Conservation (phyloP, 257 asterid genomes). For the Nicotiana knightiana region DNA sequence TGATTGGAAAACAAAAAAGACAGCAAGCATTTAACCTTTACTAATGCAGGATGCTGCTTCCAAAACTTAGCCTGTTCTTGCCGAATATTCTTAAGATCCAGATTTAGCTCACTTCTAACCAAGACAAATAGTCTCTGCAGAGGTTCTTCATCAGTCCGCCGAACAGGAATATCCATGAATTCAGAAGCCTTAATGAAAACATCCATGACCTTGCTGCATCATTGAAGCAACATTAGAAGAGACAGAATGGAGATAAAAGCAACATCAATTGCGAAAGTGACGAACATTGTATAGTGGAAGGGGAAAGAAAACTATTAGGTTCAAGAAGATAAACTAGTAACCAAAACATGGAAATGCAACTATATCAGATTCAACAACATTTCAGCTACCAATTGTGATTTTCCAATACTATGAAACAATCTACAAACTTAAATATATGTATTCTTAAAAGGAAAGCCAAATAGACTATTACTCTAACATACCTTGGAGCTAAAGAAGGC, state of each 20-base stretch:
- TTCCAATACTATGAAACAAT: not conserved
- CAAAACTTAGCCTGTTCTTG: conserved; percentile 98
- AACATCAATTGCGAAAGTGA: not conserved
- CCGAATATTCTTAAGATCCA: conserved; percentile 81
- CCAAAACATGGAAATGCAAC: not conserved
- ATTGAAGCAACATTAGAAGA: conserved; percentile 17
- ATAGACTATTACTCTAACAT: not conserved
- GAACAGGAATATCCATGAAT: conserved; percentile 96
- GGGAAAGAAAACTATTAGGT: not conserved
- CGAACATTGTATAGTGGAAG: not conserved
- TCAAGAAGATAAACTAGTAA: not conserved
- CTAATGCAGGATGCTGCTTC: conserved; percentile 98
- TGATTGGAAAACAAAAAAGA: conserved; percentile 10
- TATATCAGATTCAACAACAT: not conserved
- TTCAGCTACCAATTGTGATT: not conserved
- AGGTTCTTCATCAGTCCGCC: conserved; percentile 89
- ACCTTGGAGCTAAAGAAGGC: conserved; percentile 99
- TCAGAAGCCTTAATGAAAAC: conserved; percentile 93
- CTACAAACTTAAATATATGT: not conserved
- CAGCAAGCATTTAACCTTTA: conserved; percentile 48
- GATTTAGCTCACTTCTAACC: conserved; percentile 95
- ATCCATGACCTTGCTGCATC: conserved; percentile 94
- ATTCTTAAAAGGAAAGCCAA: not conserved
- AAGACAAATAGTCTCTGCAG: conserved; percentile 86
- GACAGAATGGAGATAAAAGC: conserved; percentile 4